These are phyloP conservation scores for Geotrichum macrosporum DNA, from an alignment of 1,139 yeast species.

Conservation along the genomic window DNA sequence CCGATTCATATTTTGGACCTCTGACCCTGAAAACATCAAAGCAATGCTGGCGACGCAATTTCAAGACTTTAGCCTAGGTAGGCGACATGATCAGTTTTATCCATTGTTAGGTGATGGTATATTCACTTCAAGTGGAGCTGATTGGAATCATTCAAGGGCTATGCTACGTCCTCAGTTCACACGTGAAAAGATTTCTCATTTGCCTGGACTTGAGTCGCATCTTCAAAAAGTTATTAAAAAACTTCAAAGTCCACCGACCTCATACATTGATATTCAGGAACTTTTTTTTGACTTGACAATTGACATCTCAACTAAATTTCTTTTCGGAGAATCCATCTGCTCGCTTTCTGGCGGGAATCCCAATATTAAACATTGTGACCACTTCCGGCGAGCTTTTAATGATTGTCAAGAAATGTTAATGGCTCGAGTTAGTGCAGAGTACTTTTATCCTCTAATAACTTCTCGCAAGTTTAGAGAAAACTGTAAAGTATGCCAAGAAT, in stretches of 20 bases:
- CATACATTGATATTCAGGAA: conserved; percentile 47
- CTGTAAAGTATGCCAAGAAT: conserved; percentile 31
- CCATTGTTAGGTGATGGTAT: conserved; percentile 52
- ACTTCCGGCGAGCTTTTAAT: conserved; percentile 46
- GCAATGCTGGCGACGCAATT: conserved; percentile 37
- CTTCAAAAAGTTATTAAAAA: conserved; percentile 41
- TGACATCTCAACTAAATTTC: conserved; percentile 56
- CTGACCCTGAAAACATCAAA: conserved; percentile 44
- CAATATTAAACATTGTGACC: conserved; percentile 26
- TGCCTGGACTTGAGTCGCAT: conserved; percentile 45
- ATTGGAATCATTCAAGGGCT: conserved; percentile 52
- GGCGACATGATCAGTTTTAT: conserved; percentile 42
- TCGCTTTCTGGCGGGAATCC: conserved; percentile 38
- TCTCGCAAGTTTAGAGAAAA: conserved; percentile 38
- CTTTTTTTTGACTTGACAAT: conserved; percentile 50
- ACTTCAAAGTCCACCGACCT: conserved; percentile 30
- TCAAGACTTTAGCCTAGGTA: conserved; percentile 46
- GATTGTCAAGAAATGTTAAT: conserved; percentile 41
- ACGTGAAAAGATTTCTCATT: conserved; percentile 49
- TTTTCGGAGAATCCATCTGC: conserved; percentile 53
- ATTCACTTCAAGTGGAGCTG: conserved; percentile 48
- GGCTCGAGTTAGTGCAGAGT: conserved; percentile 41
- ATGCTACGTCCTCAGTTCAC: conserved; percentile 53
- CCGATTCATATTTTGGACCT: conserved; percentile 28
- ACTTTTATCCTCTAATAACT: conserved; percentile 40